Base-by-base conservation (phyloP, 306 rosid genomes). In the Vigna hirtella region DNA sequence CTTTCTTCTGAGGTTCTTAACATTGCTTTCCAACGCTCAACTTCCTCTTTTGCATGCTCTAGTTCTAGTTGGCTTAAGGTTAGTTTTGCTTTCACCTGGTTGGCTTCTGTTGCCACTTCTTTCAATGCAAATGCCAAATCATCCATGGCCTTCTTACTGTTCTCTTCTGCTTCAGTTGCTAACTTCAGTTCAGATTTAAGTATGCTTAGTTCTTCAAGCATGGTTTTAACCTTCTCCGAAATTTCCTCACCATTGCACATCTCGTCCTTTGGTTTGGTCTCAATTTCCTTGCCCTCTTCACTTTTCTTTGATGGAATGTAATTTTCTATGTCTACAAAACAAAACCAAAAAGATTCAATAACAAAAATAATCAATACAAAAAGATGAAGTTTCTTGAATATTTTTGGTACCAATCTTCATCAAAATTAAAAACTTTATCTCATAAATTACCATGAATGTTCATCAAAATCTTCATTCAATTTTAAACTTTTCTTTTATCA, bases 31-130 rank as follows among this genome's bases (percentile, higher is more conserved):
- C 87, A 87, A 63, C 81, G 77, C 9, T 91, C 97, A 4, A 81
- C 87, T 3, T 92, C 93, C 1, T 66, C 83, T 87, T 78, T 92
- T 9, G 84, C 47, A 72, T 87, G 79, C 48, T 88, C 88, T 38
- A 95, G 64, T 73, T 95, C 98, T 12, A 83, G 86, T 79, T 85
- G 80, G 55, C 77, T 78, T 64, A 77, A 42, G 22, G 79, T 78
- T 0, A 88, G 68, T 72, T 85, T 78, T 11, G 88, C 88, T 11
- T 92, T 92, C 61, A 80, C 83, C 47, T 85, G 90, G 4, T 70
- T 88, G 7, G 93, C 90, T 81, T 95, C 98, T 9, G 93, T 83
- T 9, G 95, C 96, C 2, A 95, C 98, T 80, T 95, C 98, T 79
- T 92, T 95, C 4, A 95, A 59, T 11, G 90, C 98, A 24, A 86